These are phyloP conservation scores for Drosera spatulata DNA, from an alignment of 179 eudicot species.

Conservation along the genomic window DNA sequence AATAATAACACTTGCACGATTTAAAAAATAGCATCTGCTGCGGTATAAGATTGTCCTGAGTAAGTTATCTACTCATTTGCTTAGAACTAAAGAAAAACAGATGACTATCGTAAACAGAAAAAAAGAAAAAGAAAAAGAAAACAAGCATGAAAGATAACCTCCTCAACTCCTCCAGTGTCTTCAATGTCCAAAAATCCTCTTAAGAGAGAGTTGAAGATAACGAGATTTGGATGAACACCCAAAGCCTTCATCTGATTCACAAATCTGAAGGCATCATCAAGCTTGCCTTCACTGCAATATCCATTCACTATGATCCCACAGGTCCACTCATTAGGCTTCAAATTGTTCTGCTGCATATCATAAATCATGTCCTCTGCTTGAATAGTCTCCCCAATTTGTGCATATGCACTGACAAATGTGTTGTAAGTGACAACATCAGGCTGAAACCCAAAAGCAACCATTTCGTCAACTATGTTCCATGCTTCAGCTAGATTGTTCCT, in stretches of 20 bases:
- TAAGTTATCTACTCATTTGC: no score
- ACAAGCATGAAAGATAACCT: conserved; percentile 32
- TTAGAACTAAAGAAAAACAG: no score
- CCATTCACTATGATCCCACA: conserved; percentile 84
- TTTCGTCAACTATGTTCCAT: conserved; percentile 63
- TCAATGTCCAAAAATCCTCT: conserved; percentile 71
- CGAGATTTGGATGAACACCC: conserved; percentile 61
- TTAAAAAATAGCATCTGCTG: no score
- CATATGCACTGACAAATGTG: conserved; percentile 67
- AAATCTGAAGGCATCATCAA: conserved; percentile 73
- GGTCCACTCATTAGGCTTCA: conserved; percentile 67
- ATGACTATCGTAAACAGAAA: background rate
- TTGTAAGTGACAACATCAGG: conserved; percentile 90
- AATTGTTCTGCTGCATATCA: conserved; percentile 57
- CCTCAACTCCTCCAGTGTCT: conserved; percentile 79
- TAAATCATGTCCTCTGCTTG: conserved; percentile 70
- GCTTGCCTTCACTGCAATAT: conserved; percentile 68
- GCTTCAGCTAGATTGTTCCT: conserved; percentile 56
- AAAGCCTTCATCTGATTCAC: conserved; percentile 77
- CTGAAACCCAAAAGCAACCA: conserved; percentile 59
- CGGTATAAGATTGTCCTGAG: no score
- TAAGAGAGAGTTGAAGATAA: conserved; percentile 76
- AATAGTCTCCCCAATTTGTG: conserved; percentile 52
- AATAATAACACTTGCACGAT: no score
- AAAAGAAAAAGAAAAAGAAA: background rate